Percentiles rank a stretch among this genome's conserved stretches.
Evolutionary conservation across 371 early-diverging fungal genomes (phyloP).

Genomic region (Dinochytrium kinnereticum): DNA sequence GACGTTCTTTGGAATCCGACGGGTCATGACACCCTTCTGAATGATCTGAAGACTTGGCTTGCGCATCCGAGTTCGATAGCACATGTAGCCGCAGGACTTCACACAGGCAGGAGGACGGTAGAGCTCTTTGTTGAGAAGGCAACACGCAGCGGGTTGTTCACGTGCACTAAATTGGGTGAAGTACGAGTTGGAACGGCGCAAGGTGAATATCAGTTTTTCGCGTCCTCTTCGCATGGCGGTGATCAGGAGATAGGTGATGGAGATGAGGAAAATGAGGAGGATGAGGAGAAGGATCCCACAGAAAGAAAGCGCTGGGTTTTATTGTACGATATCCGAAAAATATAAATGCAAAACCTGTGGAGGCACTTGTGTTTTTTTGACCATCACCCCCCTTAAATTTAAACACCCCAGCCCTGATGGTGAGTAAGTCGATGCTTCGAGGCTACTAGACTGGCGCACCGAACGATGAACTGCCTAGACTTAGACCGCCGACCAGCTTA

Average conservation of each 20-base stretch:
- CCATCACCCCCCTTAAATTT: too few relatives aligned
- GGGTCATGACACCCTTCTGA: constrained; percentile 36
- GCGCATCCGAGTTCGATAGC: constrained; percentile 5
- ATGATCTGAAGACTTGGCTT: constrained; percentile 27
- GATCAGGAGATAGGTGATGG: not conserved
- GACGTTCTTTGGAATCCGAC: constrained; percentile 47
- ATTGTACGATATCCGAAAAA: constrained; percentile 24
- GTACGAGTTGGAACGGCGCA: constrained; percentile 10
- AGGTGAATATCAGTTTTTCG: constrained; percentile 5
- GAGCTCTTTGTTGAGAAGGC: constrained; percentile 37
- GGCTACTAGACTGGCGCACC: too few relatives aligned
- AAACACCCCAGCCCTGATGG: too few relatives aligned
- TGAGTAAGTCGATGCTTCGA: too few relatives aligned
- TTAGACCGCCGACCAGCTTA: too few relatives aligned
- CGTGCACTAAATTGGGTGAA: constrained; percentile 27
- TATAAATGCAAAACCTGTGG: too few relatives aligned
- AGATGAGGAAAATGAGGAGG: constrained; percentile 20
- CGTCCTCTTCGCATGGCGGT: not conserved
- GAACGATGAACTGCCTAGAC: too few relatives aligned
- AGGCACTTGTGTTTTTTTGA: too few relatives aligned
- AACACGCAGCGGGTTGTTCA: constrained; percentile 12
- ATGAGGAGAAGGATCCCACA: constrained; percentile 15
- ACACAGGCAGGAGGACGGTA: constrained; percentile 31
- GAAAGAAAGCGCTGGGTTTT: constrained; percentile 37
- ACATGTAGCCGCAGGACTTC: constrained; percentile 35